Evolutionary conservation across 345 rosid species (phyloP).

Genomic region (Pistacia atlantica): DNA sequence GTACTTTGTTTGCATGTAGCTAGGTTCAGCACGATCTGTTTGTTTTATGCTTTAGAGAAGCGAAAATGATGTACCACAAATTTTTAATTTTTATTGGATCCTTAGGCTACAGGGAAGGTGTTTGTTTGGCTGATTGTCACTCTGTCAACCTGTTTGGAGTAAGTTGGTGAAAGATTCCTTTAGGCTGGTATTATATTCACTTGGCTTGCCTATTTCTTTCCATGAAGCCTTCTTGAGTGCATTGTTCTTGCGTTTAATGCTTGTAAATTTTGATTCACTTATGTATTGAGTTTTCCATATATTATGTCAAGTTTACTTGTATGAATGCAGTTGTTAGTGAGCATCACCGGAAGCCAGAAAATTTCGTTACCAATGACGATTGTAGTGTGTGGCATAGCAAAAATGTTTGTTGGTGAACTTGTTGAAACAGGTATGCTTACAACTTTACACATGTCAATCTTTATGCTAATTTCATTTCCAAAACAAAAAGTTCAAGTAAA

Average conservation of each 20-base stretch:
- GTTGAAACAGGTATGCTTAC: slow-evolving; percentile 73
- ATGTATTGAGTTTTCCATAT: background rate
- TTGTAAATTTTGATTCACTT: slow-evolving; percentile 1
- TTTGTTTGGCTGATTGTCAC: background rate
- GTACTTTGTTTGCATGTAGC: background rate
- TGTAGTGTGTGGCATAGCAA: slow-evolving; percentile 87
- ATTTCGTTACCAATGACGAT: slow-evolving; percentile 77
- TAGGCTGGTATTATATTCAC: background rate
- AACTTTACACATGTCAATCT: background rate
- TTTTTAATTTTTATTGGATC: background rate
- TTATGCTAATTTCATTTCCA: background rate
- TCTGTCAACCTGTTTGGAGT: background rate
- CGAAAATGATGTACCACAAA: background rate
- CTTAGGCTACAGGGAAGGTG: background rate
- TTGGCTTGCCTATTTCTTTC: background rate
- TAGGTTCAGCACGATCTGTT: background rate
- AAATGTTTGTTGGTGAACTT: slow-evolving; percentile 99
- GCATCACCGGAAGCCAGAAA: slow-evolving; percentile 87
- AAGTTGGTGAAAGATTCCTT: slow-evolving; percentile 4
- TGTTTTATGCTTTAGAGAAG: background rate
- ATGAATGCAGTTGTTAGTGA: slow-evolving; percentile 64
- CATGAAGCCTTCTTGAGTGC: background rate
- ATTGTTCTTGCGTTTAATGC: background rate
- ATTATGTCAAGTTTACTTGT: slow-evolving; percentile 2
- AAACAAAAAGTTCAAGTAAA: background rate